Conservation (phyloP, 441 rosid genomes). For the Populus trichocarpa region DNA sequence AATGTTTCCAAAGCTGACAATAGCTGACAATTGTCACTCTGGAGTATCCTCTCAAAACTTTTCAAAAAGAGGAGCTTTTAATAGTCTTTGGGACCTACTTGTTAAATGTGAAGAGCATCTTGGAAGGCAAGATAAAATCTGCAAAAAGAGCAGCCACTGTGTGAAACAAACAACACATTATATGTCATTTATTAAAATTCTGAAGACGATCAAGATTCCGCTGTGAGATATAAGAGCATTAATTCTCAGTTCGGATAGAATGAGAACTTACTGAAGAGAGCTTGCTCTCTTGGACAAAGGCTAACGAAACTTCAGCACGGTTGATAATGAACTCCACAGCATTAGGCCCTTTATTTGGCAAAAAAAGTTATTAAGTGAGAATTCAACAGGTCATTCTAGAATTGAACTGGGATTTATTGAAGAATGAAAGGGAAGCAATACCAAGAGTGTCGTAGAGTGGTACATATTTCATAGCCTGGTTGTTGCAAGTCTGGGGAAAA, state of each 20-base stretch:
- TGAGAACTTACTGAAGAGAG: slow-evolving; percentile 55
- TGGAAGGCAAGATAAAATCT: slow-evolving; percentile 69
- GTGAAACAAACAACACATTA: neutral
- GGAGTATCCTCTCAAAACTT: neutral
- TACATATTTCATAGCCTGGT: slow-evolving; percentile 71
- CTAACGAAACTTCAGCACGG: slow-evolving; percentile 81
- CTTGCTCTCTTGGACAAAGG: slow-evolving; percentile 73
- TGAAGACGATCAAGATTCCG: slow-evolving; percentile 62
- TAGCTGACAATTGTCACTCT: slow-evolving; percentile 55
- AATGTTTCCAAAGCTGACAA: slow-evolving; percentile 46
- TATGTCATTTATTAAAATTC: neutral
- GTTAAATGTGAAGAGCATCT: slow-evolving; percentile 58
- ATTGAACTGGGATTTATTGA: neutral
- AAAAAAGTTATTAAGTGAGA: neutral
- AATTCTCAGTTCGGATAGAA: slow-evolving; percentile 22
- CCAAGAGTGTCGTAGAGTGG: slow-evolving; percentile 90
- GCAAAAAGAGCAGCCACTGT: slow-evolving; percentile 13
- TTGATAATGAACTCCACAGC: slow-evolving; percentile 89
- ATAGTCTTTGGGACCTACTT: slow-evolving; percentile 41
- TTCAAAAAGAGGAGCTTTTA: too few species aligned
- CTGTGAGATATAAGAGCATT: slow-evolving; percentile 67
- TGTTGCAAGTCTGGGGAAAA: slow-evolving; percentile 62
- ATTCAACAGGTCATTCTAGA: neutral
- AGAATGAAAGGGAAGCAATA: slow-evolving; percentile 10
- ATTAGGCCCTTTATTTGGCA: slow-evolving; percentile 53